Percentiles rank a stretch among this genome's conserved stretches.
phyloP scores from a whole-genome alignment of 192 early-diverging fungal genomes.

The Neocallimastix lanati region DNA sequence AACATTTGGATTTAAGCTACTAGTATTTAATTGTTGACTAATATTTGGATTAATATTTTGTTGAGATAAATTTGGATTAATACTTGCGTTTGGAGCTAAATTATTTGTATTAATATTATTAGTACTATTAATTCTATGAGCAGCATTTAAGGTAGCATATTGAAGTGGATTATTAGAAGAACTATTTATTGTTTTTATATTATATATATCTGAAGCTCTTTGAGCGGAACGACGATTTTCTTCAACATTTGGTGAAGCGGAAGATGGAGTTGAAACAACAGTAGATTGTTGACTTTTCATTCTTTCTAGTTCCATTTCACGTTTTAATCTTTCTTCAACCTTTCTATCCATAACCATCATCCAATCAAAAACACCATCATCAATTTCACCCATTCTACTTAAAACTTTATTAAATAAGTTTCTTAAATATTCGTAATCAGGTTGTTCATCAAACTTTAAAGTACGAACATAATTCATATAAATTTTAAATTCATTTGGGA shows the following conservation, averaged over 20 bases:
- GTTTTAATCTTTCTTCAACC: background rate
- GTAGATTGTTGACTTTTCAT: background rate
- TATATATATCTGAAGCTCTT: background rate
- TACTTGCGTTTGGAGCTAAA: background rate
- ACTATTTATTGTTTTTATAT: background rate
- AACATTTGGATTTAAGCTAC: background rate
- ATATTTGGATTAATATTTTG: background rate
- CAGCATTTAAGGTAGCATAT: background rate
- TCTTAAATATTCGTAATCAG: slow-evolving; percentile 86
- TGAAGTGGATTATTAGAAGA: background rate
- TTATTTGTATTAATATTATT: background rate
- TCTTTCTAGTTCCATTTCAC: background rate
- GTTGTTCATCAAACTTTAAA: slow-evolving; percentile 84
- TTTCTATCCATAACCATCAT: slow-evolving; percentile 41
- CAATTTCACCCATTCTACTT: slow-evolving; percentile 43
- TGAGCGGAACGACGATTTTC: background rate
- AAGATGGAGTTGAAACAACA: background rate
- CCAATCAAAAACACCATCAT: slow-evolving; percentile 95
- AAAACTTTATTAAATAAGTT: slow-evolving; percentile 61
- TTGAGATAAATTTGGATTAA: background rate
- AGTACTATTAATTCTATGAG: background rate
- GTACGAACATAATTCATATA: slow-evolving; percentile 81
- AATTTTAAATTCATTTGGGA: slow-evolving; percentile 80
- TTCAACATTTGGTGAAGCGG: background rate
- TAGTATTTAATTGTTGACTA: background rate